Conservation (phyloP, 371 early-diverging fungal species). For the Lichtheimia ornata region DNA sequence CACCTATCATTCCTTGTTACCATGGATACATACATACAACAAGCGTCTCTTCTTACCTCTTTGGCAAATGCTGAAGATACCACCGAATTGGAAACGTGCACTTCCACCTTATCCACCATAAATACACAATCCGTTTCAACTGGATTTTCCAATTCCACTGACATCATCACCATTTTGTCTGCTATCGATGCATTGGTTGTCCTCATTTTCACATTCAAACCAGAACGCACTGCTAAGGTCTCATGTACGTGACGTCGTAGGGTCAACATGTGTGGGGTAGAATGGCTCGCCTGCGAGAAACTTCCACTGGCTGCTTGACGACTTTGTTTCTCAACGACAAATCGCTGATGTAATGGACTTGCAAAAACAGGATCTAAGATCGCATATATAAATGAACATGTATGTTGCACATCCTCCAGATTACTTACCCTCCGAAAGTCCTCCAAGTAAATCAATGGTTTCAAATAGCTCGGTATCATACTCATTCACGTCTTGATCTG, state of each 20-base stretch:
- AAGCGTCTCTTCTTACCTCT: conserved; percentile 7
- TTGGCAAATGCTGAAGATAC: conserved; percentile 46
- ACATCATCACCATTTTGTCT: conserved; percentile 72
- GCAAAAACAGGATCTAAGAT: conserved; percentile 29
- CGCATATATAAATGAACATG: background rate
- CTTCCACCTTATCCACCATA: conserved; percentile 53
- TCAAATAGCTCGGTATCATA: conserved; percentile 61
- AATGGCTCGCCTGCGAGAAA: conserved; percentile 21
- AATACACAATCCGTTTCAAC: conserved; percentile 58
- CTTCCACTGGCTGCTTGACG: conserved; percentile 23
- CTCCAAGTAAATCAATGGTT: conserved; percentile 60
- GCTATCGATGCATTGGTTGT: conserved; percentile 66
- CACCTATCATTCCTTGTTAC: background rate
- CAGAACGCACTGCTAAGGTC: conserved; percentile 55
- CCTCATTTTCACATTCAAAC: conserved; percentile 62
- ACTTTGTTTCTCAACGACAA: conserved; percentile 37
- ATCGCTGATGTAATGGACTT: conserved; percentile 29
- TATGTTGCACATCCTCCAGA: background rate
- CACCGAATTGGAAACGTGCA: conserved; percentile 62
- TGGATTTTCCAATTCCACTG: conserved; percentile 68
- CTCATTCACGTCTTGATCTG: conserved; percentile 50
- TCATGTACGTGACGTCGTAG: conserved; percentile 53
- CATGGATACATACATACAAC: background rate
- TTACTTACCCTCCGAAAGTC: conserved; percentile 56
- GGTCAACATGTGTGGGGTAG: conserved; percentile 24